Evolutionary conservation across 768 basidiomycete genomes (phyloP).

Genomic region (Mycena rosella): DNA sequence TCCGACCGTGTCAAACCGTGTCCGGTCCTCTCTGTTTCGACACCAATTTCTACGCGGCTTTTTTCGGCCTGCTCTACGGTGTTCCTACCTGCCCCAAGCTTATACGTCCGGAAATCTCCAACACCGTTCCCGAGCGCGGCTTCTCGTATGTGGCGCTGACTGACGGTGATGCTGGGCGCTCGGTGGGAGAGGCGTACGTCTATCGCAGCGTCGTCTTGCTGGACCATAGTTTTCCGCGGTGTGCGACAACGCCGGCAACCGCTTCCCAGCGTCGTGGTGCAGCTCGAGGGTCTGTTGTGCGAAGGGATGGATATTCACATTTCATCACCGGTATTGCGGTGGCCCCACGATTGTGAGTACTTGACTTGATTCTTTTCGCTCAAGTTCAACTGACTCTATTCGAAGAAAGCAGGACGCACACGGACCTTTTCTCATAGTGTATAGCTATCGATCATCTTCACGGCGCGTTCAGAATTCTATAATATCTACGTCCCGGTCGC

Average conservation of each 20-base stretch:
- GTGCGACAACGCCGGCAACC: not conserved
- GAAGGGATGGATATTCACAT: not conserved
- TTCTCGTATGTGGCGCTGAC: not conserved
- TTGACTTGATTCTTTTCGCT: not conserved
- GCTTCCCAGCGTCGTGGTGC: not conserved
- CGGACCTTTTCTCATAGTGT: not conserved
- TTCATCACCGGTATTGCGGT: not conserved
- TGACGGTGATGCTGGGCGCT: not conserved
- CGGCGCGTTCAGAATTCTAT: too few relatives aligned
- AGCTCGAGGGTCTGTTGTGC: not conserved
- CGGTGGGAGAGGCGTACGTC: not conserved
- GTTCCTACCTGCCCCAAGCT: not conserved
- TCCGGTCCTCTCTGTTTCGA: too few relatives aligned
- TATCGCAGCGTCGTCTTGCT: not conserved
- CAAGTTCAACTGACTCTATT: not conserved
- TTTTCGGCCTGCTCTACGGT: not conserved
- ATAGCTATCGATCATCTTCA: too few relatives aligned
- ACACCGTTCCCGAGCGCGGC: too few relatives aligned
- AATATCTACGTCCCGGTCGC: not conserved
- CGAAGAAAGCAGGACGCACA: not conserved
- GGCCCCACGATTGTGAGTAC: not conserved
- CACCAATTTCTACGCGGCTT: not conserved
- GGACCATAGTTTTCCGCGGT: not conserved
- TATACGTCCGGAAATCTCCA: not conserved
- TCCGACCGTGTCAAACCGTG: too few relatives aligned